Evolutionary conservation across 129 eudicot genomes (phyloP), one percentile per base, ranked within the genome.

Genomic region (Kitagawia praeruptora): DNA sequence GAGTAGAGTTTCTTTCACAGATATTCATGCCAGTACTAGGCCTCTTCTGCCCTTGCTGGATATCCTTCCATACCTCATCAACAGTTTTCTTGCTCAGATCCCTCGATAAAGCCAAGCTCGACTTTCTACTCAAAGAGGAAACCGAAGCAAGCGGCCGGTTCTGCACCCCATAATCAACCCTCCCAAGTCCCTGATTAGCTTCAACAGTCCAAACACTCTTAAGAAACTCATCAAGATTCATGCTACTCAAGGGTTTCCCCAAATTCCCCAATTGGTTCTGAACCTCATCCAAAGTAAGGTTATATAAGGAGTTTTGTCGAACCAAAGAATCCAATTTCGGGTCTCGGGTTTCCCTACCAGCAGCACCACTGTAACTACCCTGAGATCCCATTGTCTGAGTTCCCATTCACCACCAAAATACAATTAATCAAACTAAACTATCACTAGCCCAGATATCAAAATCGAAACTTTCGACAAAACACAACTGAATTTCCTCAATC

Each of bases 31-130:
- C 93, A 70, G 49, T 21, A 58, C 21, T 51, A 42, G 49, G 75
- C 70, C 72, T 82, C 27, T 77, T 86, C 71, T 87, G 89, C 45
- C 95, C 97, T 70, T 87, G 92, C 77, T 90, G 93, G 44, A 94
- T 94, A 80, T 92, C 96, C 58, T 87, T 91, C 98, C 97, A 92
- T 56, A 94, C 93, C 79, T 94, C 97, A 86, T 94, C 98, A 23
- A 94, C 97, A 6, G 98, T 94, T 87, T 89, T 87, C 77, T 89
- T 92, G 80, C 96, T 81, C 58, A 92, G 82, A 86, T 92, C 96
- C 77, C 88, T 80, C 1, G 86, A 54, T 1, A 92, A 85, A 28
- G 81, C 78, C 78, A 87, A 44, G 78, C 92, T 87, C 15, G 93
- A 86, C 61, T 89, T 88, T 19, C 89, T 80, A 66, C 82, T 81